A percentile compares a stretch with the other conserved stretches of the same genome.
These are phyloP conservation scores for Arthrobotrys conoides DNA, from an alignment of 2,329 filamentous ascomycete genomes.

Conservation along the genomic window DNA sequence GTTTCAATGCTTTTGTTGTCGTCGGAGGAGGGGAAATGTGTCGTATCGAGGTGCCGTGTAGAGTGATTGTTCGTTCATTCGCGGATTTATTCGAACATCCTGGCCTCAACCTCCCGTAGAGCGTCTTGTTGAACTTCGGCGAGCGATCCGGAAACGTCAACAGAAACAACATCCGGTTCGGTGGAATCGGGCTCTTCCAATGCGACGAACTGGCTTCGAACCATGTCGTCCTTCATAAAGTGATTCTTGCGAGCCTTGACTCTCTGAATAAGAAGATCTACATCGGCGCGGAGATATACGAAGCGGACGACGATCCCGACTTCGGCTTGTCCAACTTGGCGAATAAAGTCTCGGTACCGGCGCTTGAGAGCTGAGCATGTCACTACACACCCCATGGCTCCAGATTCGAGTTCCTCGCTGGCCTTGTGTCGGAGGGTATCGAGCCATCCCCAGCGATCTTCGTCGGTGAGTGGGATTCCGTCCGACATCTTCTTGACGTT, in stretches of 20 bases:
- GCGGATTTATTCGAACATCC: constrained; percentile 50
- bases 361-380: constrained; percentile 97
- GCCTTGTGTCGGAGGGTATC: constrained; percentile 80
- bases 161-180: constrained; percentile 79
- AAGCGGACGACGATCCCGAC: constrained; percentile 86
- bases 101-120: constrained; percentile 46
- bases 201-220: constrained; percentile 88
- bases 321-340: constrained; percentile 82
- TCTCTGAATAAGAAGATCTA: constrained; percentile 80
- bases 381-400: constrained; percentile 83
- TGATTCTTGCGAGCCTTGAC: constrained; percentile 83
- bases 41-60: constrained; percentile 18
- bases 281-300: constrained; percentile 85
- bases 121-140: constrained; percentile 70
- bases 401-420: constrained; percentile 72
- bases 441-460: constrained; percentile 98
- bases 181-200: constrained; percentile 84
- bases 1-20: constrained; percentile 58
- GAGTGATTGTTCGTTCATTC: background rate
- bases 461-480: constrained; percentile 87
- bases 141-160: constrained; percentile 76
- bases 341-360: constrained; percentile 94
- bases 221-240: constrained; percentile 97
- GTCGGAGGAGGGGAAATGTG: constrained; percentile 7
- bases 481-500: constrained; percentile 93